Percentiles rank a stretch among this genome's conserved stretches.
Evolutionary conservation across 2,329 filamentous ascomycete species (phyloP).

Genomic region (Alternaria sp.): DNA sequence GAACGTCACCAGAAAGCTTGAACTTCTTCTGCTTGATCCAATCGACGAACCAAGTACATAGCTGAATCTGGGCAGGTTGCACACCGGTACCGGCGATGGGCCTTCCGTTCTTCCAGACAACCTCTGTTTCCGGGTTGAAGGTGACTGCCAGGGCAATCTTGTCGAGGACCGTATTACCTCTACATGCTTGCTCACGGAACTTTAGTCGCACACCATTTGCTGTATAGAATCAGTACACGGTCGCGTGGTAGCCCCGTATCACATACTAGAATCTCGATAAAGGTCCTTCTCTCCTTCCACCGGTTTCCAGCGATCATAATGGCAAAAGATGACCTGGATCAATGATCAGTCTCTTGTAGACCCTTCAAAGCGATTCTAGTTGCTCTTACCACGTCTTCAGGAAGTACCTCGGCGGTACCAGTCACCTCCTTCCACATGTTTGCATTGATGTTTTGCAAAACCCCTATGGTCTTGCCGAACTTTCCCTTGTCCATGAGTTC

Average conservation of each 20-base stretch:
- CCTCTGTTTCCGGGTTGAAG: not conserved
- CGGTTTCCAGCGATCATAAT: conserved; percentile 4
- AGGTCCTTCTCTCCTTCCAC: not conserved
- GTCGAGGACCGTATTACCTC: not conserved
- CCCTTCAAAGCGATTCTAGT: not conserved
- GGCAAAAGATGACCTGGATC: conserved; percentile 10
- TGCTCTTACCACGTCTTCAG: conserved; percentile 8
- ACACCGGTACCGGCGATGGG: not conserved
- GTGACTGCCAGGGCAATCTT: conserved; percentile 4
- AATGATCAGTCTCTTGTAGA: not conserved
- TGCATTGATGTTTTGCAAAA: not conserved
- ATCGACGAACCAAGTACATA: conserved; percentile 21
- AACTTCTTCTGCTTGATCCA: conserved; percentile 14
- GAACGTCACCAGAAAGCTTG: conserved; percentile 3
- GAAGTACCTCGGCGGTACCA: not conserved
- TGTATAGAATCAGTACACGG: not conserved
- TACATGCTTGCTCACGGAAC: not conserved
- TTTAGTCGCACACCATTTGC: not conserved
- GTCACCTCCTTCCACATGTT: not conserved
- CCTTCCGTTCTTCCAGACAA: too few species aligned
- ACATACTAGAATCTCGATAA: not conserved
- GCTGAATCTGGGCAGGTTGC: conserved; percentile 15
- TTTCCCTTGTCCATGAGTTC: not conserved
- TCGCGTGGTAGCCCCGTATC: not conserved
- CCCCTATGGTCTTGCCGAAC: not conserved